Evolutionary conservation across 305 asterid genomes (phyloP).

Genomic region (Rubia tinctorum): DNA sequence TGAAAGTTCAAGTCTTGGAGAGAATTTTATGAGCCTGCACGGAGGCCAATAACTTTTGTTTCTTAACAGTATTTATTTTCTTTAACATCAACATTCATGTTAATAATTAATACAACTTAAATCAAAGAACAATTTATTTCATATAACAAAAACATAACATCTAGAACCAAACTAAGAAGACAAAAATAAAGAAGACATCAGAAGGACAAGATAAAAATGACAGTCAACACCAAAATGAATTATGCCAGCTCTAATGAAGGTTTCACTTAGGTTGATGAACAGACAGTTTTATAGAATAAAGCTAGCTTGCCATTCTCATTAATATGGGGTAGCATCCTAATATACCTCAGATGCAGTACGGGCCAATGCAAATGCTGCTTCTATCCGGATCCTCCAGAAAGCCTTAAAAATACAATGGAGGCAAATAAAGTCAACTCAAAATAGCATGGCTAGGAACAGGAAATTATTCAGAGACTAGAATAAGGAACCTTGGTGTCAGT

Average conservation of each 20-base stretch:
- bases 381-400: constrained; percentile 94
- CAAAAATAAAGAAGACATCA: background rate
- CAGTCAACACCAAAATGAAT: background rate
- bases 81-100: background rate
- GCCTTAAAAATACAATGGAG: constrained; percentile 47
- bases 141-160: background rate
- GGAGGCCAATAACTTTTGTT: background rate
- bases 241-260: background rate
- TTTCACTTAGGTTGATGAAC: background rate
- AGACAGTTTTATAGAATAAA: background rate
- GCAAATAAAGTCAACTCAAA: constrained; percentile 22
- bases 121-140: background rate
- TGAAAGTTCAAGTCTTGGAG: background rate
- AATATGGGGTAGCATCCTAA: constrained; percentile 6
- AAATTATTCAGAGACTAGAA: constrained; percentile 14
- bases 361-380: constrained; percentile 97
- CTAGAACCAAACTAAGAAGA: background rate
- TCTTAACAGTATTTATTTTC: background rate
- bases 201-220: background rate
- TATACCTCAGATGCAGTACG: constrained; percentile 82
- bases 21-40: background rate
- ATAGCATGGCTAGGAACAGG: background rate
- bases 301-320: background rate
- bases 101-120: background rate
- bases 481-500: constrained; percentile 78